Percentiles rank a stretch among this genome's conserved stretches.
These are phyloP conservation scores for Eimeria necatrix DNA, from an alignment of 169 alveolate genomes.

Conservation along the genomic window DNA sequence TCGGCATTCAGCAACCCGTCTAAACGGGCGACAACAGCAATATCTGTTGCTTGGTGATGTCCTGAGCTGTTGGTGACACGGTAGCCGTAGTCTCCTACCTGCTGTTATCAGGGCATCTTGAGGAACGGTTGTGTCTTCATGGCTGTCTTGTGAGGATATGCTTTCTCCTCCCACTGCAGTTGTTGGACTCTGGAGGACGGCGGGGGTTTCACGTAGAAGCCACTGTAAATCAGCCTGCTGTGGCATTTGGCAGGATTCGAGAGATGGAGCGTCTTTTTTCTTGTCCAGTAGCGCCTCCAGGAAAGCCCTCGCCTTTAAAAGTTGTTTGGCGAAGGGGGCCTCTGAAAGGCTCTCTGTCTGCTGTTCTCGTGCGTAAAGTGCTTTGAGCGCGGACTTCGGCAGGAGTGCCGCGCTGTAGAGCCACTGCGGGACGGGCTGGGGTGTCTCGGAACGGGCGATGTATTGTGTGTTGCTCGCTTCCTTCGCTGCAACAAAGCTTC, in stretches of 20 bases:
- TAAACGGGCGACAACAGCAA: too few relatives aligned
- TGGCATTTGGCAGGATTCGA: too few relatives aligned
- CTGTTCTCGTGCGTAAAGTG: neutral
- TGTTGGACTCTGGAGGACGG: neutral
- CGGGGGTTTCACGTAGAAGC: neutral
- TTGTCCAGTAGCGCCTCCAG: neutral
- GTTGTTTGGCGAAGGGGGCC: neutral
- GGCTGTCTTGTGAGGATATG: neutral
- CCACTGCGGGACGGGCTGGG: neutral
- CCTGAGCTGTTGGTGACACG: too few relatives aligned
- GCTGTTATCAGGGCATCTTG: neutral
- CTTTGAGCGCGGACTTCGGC: neutral
- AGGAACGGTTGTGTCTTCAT: neutral
- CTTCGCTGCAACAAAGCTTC: neutral
- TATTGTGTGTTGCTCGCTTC: neutral
- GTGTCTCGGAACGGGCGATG: neutral
- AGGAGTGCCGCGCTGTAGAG: constrained; percentile 54
- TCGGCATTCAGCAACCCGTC: too few relatives aligned
- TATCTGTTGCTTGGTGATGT: too few relatives aligned
- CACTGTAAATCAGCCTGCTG: neutral
- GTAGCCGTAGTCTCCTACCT: neutral
- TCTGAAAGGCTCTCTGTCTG: neutral
- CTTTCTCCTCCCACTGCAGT: neutral
- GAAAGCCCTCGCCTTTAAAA: neutral
- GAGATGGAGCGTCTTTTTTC: too few relatives aligned